Evolutionary conservation across 768 basidiomycete species (phyloP).

Genomic region (Lentinus tigrinus): DNA sequence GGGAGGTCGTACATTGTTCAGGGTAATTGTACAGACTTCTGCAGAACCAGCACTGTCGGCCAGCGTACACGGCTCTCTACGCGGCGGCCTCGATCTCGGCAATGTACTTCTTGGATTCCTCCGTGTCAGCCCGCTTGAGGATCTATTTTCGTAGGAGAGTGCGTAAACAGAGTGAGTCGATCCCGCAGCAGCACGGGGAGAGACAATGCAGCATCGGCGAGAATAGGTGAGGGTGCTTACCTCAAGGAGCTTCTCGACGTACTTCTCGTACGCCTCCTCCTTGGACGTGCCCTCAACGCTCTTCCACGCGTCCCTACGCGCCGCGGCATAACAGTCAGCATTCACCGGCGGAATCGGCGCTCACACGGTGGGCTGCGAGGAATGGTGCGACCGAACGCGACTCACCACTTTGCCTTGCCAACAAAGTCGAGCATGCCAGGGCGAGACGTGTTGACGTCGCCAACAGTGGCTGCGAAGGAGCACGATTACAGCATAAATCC

Average conservation of each 20-base stretch:
- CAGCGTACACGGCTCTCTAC: background rate
- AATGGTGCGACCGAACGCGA: constrained; percentile 3
- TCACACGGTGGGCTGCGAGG: background rate
- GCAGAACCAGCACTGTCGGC: background rate
- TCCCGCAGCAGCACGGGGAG: background rate
- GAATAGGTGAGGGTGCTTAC: constrained; percentile 38
- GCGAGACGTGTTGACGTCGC: constrained; percentile 62
- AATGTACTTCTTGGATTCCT: constrained; percentile 54
- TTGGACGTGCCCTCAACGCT: constrained; percentile 64
- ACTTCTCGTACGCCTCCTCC: constrained; percentile 70
- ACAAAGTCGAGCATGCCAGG: constrained; percentile 83
- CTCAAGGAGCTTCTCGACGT: constrained; percentile 72
- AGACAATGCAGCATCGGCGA: background rate
- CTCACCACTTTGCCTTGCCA: constrained; percentile 90
- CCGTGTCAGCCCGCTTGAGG: constrained; percentile 50
- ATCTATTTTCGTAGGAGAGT: constrained; percentile 40
- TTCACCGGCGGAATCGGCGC: background rate
- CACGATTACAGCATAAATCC: background rate
- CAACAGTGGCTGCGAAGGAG: constrained; percentile 55
- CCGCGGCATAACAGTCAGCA: background rate
- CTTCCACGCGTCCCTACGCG: constrained; percentile 83
- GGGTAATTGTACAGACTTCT: background rate
- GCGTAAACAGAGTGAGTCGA: background rate
- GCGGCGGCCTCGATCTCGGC: constrained; percentile 58
- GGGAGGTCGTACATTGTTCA: background rate